These are phyloP conservation scores for Pseudogymnoascus sp. DNA, from an alignment of 2,329 filamentous ascomycete genomes.

Conservation along the genomic window DNA sequence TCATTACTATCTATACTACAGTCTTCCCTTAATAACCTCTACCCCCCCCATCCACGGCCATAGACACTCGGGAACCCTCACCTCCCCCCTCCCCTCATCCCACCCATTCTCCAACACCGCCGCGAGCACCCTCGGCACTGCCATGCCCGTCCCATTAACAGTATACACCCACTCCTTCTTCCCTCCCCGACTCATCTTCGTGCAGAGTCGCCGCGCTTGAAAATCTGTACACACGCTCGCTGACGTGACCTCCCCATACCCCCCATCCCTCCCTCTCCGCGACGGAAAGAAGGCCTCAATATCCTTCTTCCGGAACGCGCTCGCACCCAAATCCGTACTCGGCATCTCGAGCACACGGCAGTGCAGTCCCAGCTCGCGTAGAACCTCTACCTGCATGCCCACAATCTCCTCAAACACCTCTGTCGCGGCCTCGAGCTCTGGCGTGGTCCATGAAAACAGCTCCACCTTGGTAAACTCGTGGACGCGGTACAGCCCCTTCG, in stretches of 20 bases:
- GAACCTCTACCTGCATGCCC: conserved; percentile 75
- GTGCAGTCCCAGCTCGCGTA: conserved; percentile 67
- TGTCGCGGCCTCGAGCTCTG: conserved; percentile 42
- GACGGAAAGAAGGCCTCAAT: conserved; percentile 94
- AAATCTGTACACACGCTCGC: conserved; percentile 92
- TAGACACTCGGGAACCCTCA: conserved; percentile 71
- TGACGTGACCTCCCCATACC: conserved; percentile 91
- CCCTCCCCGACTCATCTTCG: conserved; percentile 52
- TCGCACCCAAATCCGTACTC: conserved; percentile 76
- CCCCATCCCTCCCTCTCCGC: conserved; percentile 54
- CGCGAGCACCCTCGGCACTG: conserved; percentile 81
- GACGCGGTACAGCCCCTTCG: conserved; percentile 90
- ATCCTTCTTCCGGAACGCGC: conserved; percentile 77
- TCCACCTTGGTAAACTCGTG: conserved; percentile 99
- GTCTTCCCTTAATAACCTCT: conserved; percentile 48
- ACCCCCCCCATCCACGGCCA: conserved; percentile 76
- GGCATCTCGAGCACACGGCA: conserved; percentile 94
- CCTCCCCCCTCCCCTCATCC: conserved; percentile 59
- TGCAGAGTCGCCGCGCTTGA: conserved; percentile 75
- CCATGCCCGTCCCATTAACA: conserved; percentile 87
- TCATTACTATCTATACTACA: neutral
- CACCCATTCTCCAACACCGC: conserved; percentile 87
- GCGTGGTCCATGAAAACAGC: conserved; percentile 83
- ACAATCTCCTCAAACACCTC: conserved; percentile 78
- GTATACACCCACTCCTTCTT: conserved; percentile 72